These are phyloP conservation scores for Lactuca saligna DNA, from an alignment of 129 eudicot genomes.

Conservation along the genomic window DNA sequence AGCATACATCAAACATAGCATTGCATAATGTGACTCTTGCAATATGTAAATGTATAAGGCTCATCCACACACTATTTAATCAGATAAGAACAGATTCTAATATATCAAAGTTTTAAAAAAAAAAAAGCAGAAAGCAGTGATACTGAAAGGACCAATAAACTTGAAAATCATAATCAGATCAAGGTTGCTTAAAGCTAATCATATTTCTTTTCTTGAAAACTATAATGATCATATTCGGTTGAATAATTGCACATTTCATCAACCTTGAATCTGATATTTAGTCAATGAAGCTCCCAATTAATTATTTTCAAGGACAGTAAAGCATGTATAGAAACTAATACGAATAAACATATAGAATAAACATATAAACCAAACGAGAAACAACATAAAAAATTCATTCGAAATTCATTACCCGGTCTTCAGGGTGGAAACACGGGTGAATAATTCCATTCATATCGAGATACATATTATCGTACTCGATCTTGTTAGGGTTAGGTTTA, in stretches of 20 bases:
- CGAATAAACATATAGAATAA: background rate
- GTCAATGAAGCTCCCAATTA: background rate
- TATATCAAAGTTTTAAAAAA: background rate
- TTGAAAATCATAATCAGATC: background rate
- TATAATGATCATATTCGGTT: background rate
- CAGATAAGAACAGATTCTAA: background rate
- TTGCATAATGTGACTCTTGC: background rate
- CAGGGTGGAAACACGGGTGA: slow-evolving; percentile 98
- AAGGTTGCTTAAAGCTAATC: background rate
- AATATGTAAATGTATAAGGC: background rate
- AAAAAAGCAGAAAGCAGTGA: background rate
- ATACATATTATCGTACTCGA: slow-evolving; percentile 85
- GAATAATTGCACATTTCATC: background rate
- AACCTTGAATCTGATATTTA: background rate
- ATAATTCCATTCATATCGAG: slow-evolving; percentile 98
- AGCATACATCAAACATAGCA: background rate
- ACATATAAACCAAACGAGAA: background rate
- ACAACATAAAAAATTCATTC: background rate
- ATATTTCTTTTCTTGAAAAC: too few relatives aligned
- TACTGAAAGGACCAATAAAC: background rate
- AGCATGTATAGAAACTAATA: background rate
- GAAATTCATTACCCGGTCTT: slow-evolving; percentile 59
- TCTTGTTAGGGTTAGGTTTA: slow-evolving; percentile 72
- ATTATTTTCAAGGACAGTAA: background rate
- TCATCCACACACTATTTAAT: background rate